Percentiles rank a stretch among this genome's conserved stretches.
Evolutionary conservation across 1,284 basidiomycete genomes (phyloP).

Genomic region (Takashimella tepidaria): DNA sequence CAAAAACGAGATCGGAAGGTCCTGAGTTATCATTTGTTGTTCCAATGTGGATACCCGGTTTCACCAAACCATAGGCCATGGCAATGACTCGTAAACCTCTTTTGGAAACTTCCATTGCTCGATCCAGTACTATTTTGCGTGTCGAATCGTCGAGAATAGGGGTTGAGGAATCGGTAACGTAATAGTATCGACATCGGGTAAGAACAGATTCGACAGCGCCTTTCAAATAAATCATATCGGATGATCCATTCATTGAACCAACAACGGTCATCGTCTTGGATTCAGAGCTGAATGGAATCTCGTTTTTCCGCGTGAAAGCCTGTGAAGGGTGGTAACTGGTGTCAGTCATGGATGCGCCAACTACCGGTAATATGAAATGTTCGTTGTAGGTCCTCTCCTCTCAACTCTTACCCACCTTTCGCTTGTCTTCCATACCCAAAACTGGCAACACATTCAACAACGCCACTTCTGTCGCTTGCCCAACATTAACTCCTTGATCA

Average conservation of each 20-base stretch:
- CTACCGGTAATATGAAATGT: too few species aligned
- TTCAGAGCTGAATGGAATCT: conserved; percentile 88
- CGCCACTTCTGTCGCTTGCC: conserved; percentile 92
- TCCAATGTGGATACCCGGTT: conserved; percentile 43
- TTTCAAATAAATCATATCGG: conserved; percentile 82
- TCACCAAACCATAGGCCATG: conserved; percentile 72
- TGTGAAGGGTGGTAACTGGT: too few species aligned
- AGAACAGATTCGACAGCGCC: conserved; percentile 87
- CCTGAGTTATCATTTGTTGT: conserved; percentile 48
- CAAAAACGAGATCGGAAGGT: conserved; percentile 62
- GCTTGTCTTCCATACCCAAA: conserved; percentile 66
- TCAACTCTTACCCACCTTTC: conserved; percentile 54
- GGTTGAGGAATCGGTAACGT: conserved; percentile 76
- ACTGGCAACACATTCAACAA: conserved; percentile 72
- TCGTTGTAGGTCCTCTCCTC: too few species aligned
- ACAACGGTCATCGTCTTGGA: conserved; percentile 87
- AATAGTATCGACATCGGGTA: conserved; percentile 77
- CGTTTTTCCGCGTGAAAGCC: conserved; percentile 68
- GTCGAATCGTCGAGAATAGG: conserved; percentile 66
- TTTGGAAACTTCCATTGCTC: conserved; percentile 65
- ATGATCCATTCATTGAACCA: conserved; percentile 56
- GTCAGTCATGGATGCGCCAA: conserved; percentile 1
- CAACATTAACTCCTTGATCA: conserved; percentile 69
- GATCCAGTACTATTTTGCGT: conserved; percentile 60
- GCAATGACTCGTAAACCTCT: conserved; percentile 81